Base-by-base conservation (phyloP, 805 yeast species). In the Sporopachydermia lactativora region DNA sequence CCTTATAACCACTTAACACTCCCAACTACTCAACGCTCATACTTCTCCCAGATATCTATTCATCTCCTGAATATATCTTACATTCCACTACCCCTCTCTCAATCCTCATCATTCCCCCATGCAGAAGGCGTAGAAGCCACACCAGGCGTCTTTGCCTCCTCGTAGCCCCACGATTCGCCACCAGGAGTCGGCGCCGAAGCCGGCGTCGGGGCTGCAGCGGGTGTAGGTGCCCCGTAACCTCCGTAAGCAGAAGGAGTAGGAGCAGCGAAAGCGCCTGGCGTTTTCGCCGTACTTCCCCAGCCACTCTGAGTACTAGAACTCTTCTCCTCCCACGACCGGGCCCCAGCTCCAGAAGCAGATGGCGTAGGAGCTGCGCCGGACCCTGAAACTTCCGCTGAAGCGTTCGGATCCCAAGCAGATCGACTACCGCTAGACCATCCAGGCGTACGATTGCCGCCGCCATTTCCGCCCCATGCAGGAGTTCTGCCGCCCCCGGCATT, bases 221-320 rank as follows among this genome's bases (percentile, higher is more conserved):
- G 31, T 24, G 31, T 24, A n/a, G 31, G 31, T 8, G 31, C 31
- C 8, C n/a, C n/a, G n/a, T 8, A 24, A 8, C 59, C 61, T 63
- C 65, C 31, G n/a, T 24, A 24, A 24, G 13, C 31, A 24, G 31
- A 52, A 17, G 74, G 66, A 3, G 75, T 68, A 4, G 73, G 71
- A 16, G 65, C 66, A 41, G 66, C 67, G 62, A 67, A 64, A 15
- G 59, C 67, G 16, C 68, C 70, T 39, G 66, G 65, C 3, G 66
- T 55, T 11, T 60, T 53, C 14, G 54, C 58, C 15, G 49, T 49
- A 43, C 50, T 42, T 46, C 47, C 39, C 38, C 50, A 45, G 42
- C 59, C 61, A 42, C 55, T 58, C 46, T 36, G 54, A 17, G 65
- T 63, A 55, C 72, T 68, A 8, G 70, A 17, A 15, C 48, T 11